Evolutionary conservation across 306 rosid genomes (phyloP).

Genomic region (Senna siamea): DNA sequence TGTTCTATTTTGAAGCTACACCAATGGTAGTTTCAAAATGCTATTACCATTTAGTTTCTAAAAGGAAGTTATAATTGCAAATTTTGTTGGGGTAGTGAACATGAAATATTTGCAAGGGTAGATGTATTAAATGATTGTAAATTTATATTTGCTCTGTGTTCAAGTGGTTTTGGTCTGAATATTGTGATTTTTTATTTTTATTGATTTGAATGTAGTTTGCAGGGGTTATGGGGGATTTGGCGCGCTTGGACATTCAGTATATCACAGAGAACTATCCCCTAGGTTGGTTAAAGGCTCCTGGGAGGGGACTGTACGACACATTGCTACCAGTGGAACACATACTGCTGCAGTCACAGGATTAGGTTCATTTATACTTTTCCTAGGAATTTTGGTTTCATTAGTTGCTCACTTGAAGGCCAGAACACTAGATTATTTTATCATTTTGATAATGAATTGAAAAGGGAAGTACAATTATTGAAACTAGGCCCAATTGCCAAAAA

Average conservation of each 20-base stretch:
- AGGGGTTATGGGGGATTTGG: slow-evolving; percentile 99
- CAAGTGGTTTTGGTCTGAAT: slow-evolving; percentile 37
- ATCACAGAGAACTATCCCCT: slow-evolving; percentile 77
- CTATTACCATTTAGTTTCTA: background rate
- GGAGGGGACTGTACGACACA: slow-evolving; percentile 67
- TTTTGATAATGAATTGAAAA: slow-evolving; percentile 1
- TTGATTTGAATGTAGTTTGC: slow-evolving; percentile 65
- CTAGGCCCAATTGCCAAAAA: background rate
- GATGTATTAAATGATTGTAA: slow-evolving; percentile 8
- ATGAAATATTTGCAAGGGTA: slow-evolving; percentile 12
- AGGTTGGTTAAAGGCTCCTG: slow-evolving; percentile 86
- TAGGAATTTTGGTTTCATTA: background rate
- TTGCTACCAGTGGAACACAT: slow-evolving; percentile 92
- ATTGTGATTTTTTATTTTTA: slow-evolving; percentile 38
- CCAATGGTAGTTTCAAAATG: slow-evolving; percentile 24
- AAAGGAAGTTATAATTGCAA: background rate
- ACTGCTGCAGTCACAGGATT: slow-evolving; percentile 83
- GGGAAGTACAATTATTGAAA: slow-evolving; percentile 1
- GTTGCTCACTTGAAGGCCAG: background rate
- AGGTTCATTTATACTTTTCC: slow-evolving; percentile 46
- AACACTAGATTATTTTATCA: background rate
- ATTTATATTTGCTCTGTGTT: slow-evolving; percentile 7
- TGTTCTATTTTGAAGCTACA: background rate
- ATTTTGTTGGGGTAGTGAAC: slow-evolving; percentile 15
- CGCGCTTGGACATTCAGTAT: slow-evolving; percentile 92